These are phyloP conservation scores for Trichophyton benhamiae DNA, from an alignment of 2,329 filamentous ascomycete species.

Conservation along the genomic window DNA sequence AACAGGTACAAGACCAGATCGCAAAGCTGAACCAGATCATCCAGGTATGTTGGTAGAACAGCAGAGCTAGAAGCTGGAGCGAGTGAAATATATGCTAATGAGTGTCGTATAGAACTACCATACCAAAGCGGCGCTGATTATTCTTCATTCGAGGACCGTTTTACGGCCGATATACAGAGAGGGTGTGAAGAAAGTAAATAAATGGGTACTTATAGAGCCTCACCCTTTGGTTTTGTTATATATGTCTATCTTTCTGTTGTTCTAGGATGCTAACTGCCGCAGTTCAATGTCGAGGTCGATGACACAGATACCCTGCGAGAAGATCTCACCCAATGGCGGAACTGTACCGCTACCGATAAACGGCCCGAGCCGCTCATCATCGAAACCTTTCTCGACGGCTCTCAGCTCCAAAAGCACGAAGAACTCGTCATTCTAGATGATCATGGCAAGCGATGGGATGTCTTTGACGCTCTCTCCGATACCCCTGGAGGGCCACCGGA, in stretches of 20 bases:
- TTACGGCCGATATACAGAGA: conserved; percentile 49
- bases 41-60: conserved; percentile 49
- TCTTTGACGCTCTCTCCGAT: conserved; percentile 64
- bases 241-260: not conserved
- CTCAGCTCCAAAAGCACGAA: conserved; percentile 68
- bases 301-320: conserved; percentile 81
- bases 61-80: not conserved
- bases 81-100: not conserved
- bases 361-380: conserved; percentile 75
- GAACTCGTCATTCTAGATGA: conserved; percentile 81
- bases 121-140: conserved; percentile 71
- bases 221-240: not conserved
- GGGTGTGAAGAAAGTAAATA: conserved; percentile 57
- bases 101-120: conserved; percentile 62
- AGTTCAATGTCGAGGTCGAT: conserved; percentile 94
- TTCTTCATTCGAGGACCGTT: conserved; percentile 68
- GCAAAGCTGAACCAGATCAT: conserved; percentile 87
- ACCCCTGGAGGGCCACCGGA: conserved; percentile 29
- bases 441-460: conserved; percentile 83
- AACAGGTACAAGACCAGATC: conserved; percentile 45
- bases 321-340: conserved; percentile 70
- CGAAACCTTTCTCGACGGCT: conserved; percentile 77
- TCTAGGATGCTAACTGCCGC: conserved; percentile 6
- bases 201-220: conserved; percentile 54
- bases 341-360: conserved; percentile 61